Evolutionary conservation across 176 grass and related monocot genomes (phyloP).

Genomic region (Aegilops sharonensis): DNA sequence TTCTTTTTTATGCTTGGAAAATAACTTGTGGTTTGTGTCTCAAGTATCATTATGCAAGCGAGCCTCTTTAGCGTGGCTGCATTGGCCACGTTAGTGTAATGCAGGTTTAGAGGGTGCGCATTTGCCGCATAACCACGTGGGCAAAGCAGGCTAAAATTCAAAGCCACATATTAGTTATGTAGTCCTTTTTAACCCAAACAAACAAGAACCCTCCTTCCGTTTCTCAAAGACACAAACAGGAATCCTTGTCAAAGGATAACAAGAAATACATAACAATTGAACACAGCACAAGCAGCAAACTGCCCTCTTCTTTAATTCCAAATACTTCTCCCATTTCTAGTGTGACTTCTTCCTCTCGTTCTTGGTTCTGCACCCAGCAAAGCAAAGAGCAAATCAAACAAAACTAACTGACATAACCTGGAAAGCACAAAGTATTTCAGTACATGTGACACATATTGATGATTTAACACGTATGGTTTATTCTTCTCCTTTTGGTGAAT

Average conservation of each 20-base stretch:
- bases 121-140: background rate
- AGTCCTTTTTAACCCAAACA: background rate
- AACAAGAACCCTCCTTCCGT: background rate
- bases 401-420: background rate
- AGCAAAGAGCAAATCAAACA: background rate
- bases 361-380: background rate
- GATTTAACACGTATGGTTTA: background rate
- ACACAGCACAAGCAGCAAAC: background rate
- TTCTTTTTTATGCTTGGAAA: background rate
- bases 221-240: background rate
- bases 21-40: background rate
- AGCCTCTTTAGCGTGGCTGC: background rate
- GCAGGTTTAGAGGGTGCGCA: background rate
- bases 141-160: background rate
- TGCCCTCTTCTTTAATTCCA: background rate
- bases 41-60: background rate
- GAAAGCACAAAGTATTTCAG: background rate
- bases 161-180: constrained; percentile 2
- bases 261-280: background rate
- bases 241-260: background rate
- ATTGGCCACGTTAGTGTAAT: background rate
- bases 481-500: background rate
- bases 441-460: background rate
- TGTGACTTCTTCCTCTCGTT: background rate
- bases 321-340: background rate